Conservation (phyloP, 805 yeast genomes). For the Kodamaea lidongshanica region DNA sequence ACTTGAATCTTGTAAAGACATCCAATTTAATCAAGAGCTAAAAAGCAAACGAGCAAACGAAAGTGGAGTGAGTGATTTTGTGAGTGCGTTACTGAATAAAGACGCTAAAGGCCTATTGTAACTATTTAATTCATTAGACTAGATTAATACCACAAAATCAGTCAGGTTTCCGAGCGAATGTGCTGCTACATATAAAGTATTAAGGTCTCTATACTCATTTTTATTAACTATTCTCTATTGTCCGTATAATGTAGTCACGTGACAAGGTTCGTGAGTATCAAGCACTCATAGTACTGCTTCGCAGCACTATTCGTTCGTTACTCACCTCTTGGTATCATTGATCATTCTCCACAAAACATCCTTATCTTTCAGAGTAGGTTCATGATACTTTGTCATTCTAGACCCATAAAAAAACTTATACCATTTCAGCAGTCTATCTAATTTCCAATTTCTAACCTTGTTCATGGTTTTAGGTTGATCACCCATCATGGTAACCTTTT, state of each 20-base stretch:
- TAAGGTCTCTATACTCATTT: not conserved
- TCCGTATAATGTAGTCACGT: conserved; percentile 7
- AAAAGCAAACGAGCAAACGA: too few relatives aligned
- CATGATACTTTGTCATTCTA: conserved; percentile 20
- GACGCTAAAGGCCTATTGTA: too few relatives aligned
- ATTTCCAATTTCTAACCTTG: not conserved
- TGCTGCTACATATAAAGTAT: not conserved
- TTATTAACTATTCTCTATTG: conserved; percentile 1
- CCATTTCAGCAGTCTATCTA: conserved; percentile 13
- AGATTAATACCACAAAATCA: too few relatives aligned
- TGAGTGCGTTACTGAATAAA: too few relatives aligned
- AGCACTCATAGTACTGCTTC: too few relatives aligned
- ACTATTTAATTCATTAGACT: too few relatives aligned
- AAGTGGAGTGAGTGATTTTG: too few relatives aligned
- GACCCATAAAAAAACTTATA: conserved; percentile 23
- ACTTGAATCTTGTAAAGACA: too few relatives aligned
- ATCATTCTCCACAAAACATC: conserved; percentile 41
- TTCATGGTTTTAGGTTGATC: conserved; percentile 5
- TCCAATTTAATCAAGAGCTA: too few relatives aligned
- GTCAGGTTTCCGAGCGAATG: too few relatives aligned
- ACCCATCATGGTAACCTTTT: conserved; percentile 57
- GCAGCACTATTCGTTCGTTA: too few relatives aligned
- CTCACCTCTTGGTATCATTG: conserved; percentile 29
- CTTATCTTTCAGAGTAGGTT: conserved; percentile 31
- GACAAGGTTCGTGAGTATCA: too few relatives aligned